Evolutionary conservation across 345 rosid species (phyloP).

Genomic region (Theobroma cacao): DNA sequence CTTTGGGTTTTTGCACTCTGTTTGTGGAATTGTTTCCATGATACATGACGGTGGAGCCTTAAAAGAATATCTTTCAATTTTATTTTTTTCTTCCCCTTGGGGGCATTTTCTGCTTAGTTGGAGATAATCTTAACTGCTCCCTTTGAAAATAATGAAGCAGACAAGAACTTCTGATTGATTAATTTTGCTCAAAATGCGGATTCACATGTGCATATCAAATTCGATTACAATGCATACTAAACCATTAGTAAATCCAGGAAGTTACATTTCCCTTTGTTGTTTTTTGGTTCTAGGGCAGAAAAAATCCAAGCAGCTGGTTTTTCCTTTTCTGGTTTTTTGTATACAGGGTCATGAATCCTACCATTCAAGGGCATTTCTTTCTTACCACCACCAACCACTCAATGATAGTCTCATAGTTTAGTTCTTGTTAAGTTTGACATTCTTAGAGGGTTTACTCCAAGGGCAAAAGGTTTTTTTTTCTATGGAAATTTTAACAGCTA

Average conservation of each 20-base stretch:
- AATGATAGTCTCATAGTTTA: slow-evolving; percentile 7
- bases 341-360: not conserved
- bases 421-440: slow-evolving; percentile 21
- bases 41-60: slow-evolving; percentile 16
- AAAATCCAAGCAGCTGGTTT: slow-evolving; percentile 21
- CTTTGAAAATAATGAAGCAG: slow-evolving; percentile 58
- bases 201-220: slow-evolving; percentile 42
- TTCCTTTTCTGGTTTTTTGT: slow-evolving; percentile 32
- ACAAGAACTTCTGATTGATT: slow-evolving; percentile 34
- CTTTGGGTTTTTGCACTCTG: slow-evolving; percentile 15
- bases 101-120: slow-evolving; percentile 20
- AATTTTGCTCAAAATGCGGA: slow-evolving; percentile 49
- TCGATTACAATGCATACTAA: not conserved
- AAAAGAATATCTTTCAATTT: not conserved
- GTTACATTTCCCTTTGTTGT: no score
- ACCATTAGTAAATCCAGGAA: not conserved
- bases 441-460: not conserved
- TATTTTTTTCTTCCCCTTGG: no score
- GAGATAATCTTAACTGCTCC: slow-evolving; percentile 49
- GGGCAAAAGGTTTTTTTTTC: not conserved
- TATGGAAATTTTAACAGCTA: not conserved
- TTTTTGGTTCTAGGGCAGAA: no score
- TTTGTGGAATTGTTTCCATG: slow-evolving; percentile 29
- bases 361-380: not conserved
- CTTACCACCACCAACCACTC: slow-evolving; percentile 16